Conservation (phyloP, 257 asterid species). For the Ballota nigra region DNA sequence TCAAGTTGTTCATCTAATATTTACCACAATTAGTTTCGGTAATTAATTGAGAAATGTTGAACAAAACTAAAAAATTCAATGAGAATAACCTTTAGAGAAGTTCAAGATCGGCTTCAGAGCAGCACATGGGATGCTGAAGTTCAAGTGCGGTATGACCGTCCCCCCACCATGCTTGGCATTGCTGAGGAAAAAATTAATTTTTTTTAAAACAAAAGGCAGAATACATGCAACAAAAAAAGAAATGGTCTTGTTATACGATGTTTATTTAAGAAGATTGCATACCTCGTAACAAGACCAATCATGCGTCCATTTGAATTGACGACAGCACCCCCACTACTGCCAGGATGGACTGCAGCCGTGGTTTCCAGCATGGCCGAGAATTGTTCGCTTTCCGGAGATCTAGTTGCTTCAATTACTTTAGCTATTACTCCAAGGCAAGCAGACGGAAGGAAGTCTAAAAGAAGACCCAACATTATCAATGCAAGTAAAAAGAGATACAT, state of each 20-base stretch:
- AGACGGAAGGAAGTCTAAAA: conserved; percentile 79
- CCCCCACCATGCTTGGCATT: conserved; percentile 99
- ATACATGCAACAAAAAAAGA: neutral
- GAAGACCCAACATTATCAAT: conserved; percentile 17
- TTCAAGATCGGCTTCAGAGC: conserved; percentile 82
- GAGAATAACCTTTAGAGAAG: conserved; percentile 63
- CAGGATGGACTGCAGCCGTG: conserved; percentile 99
- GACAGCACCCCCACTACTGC: conserved; percentile 99
- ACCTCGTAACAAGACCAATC: conserved; percentile 99
- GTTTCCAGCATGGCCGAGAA: conserved; percentile 97
- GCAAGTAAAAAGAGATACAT: neutral
- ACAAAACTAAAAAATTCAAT: neutral
- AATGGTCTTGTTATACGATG: neutral
- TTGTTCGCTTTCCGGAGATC: conserved; percentile 31
- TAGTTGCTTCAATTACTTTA: conserved; percentile 76
- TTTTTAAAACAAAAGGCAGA: neutral
- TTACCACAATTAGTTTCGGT: conserved; percentile 1
- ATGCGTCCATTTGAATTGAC: conserved; percentile 74
- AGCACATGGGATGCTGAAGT: conserved; percentile 95
- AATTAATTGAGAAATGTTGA: neutral
- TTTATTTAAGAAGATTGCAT: conserved; percentile 18
- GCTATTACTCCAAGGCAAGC: conserved; percentile 84
- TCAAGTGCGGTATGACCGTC: conserved; percentile 87
- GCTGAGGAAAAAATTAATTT: conserved; percentile 40
- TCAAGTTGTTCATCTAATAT: neutral